phyloP scores from a whole-genome alignment of 306 rosid species.

The Vigna reflexopilosa region DNA sequence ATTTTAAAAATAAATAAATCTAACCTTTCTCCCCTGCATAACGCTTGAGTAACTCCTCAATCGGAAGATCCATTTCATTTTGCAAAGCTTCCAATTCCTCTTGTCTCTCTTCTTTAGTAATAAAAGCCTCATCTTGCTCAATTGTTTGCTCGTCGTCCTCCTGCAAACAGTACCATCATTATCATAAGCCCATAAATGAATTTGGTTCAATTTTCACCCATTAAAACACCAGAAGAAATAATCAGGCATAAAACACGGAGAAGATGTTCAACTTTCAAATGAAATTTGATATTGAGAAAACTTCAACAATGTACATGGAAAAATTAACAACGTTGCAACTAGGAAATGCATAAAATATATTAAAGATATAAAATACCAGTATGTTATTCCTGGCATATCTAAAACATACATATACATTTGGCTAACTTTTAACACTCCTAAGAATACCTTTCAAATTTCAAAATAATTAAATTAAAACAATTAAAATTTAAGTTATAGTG shows the following conservation, averaged over 20 bases:
- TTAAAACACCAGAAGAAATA: constrained; percentile 42
- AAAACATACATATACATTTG: no score
- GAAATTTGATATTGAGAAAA: constrained; percentile 32
- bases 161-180: constrained; percentile 64
- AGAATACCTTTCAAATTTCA: no score
- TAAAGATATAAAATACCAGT: neutral
- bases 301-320: constrained; percentile 26
- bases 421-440: no score
- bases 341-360: constrained; percentile 36
- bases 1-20: constrained; percentile 3
- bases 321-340: constrained; percentile 12
- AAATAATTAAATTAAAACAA: no score
- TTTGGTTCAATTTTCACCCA: constrained; percentile 33
- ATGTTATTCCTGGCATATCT: no score
- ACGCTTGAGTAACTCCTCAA: constrained; percentile 87
- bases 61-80: constrained; percentile 89
- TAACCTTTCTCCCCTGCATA: constrained; percentile 69
- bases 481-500: no score
- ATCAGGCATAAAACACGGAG: constrained; percentile 40
- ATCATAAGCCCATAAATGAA: constrained; percentile 35
- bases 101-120: constrained; percentile 81
- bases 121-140: constrained; percentile 89
- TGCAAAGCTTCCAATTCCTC: constrained; percentile 90
- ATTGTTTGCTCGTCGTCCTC: constrained; percentile 93
- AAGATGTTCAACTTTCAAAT: constrained; percentile 35